These are phyloP conservation scores for Cucumis sativus DNA, from an alignment of 306 rosid genomes.

Conservation along the genomic window Cucumber_9930_V3 NC_026656.2:22436501-22437000, in stretches of 20 bases:
- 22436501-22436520: conserved; percentile 27
- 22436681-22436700: conserved; percentile 69
- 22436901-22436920: conserved; percentile 67
- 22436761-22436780: conserved; percentile 7
- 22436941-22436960: conserved; percentile 35
- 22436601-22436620: conserved; percentile 89
- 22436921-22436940: conserved; percentile 52
- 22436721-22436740: conserved; percentile 75
- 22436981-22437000: conserved; percentile 82
- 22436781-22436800: conserved; percentile 12
- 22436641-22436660: conserved; percentile 87
- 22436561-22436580: conserved; percentile 72
- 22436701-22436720: conserved; percentile 67
- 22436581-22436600: conserved; percentile 74
- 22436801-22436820: not conserved
- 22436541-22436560: conserved; percentile 90
- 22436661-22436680: conserved; percentile 99
- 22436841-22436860: not conserved
- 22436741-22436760: conserved; percentile 65
- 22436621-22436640: conserved; percentile 90
- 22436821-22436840: not conserved
- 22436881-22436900: conserved; percentile 96
- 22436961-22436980: conserved; percentile 90
- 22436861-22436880: conserved; percentile 79
- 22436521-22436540: conserved; percentile 60